Percentiles rank a stretch among this genome's conserved stretches.
These are phyloP conservation scores for Coix lacrymajobi DNA, from an alignment of 176 grass and related monocot genomes.

Conservation along the genomic window DNA sequence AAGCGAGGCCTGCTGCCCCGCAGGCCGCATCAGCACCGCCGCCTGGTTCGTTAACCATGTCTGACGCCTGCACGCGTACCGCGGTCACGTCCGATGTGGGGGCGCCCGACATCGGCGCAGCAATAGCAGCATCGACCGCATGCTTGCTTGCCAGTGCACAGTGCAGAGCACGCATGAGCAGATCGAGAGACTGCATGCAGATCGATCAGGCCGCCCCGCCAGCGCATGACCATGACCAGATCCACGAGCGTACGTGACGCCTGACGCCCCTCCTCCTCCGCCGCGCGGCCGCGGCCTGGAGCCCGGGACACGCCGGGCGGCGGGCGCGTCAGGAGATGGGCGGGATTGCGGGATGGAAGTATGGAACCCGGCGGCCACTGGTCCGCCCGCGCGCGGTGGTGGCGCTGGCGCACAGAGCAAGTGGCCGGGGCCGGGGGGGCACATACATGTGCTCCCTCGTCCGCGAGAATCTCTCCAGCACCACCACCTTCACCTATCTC, in stretches of 20 bases:
- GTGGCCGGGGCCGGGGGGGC: not conserved
- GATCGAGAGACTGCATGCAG: too few relatives aligned
- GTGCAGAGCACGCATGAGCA: not conserved
- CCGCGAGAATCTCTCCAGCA: constrained; percentile 21
- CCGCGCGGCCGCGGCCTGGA: too few relatives aligned
- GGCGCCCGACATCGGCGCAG: not conserved
- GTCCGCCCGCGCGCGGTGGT: not conserved
- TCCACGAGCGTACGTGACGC: not conserved
- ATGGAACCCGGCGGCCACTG: not conserved
- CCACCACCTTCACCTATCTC: not conserved
- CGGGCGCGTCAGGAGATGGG: not conserved
- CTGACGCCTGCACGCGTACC: not conserved
- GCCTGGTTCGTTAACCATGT: not conserved
- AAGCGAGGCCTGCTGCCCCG: not conserved
- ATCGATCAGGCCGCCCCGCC: too few relatives aligned
- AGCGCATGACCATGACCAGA: not conserved
- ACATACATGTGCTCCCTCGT: not conserved
- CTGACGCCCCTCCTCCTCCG: too few relatives aligned
- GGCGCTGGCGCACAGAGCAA: constrained; percentile 8
- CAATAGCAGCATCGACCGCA: not conserved
- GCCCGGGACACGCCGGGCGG: too few relatives aligned
- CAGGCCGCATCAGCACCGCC: too few relatives aligned
- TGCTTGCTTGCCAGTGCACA: not conserved
- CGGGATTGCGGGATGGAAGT: not conserved
- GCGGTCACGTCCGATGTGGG: not conserved